These are phyloP conservation scores for Davidsoniella neocaledoniae DNA, from an alignment of 2,329 filamentous ascomycete species.

Conservation along the genomic window DNA sequence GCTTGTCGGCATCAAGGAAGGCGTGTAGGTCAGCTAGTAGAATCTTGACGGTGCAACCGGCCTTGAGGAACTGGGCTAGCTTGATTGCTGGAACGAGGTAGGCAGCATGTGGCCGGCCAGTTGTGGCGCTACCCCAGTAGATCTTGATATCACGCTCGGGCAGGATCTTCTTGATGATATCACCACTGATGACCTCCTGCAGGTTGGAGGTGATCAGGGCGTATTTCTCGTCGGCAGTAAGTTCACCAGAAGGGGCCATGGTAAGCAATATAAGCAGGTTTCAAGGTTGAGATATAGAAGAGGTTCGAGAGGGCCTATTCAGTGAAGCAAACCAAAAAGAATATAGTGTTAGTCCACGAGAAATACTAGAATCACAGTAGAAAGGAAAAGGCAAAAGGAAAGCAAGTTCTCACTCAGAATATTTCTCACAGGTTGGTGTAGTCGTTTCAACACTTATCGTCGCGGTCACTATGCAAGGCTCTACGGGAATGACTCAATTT, in stretches of 20 bases:
- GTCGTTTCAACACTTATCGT: too few species aligned
- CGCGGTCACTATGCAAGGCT: not conserved
- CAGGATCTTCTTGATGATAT: slow-evolving; percentile 61
- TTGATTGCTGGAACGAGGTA: slow-evolving; percentile 85
- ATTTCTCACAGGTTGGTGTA: not conserved
- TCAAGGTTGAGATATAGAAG: not conserved
- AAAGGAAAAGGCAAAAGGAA: not conserved
- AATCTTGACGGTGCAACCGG: slow-evolving; percentile 67
- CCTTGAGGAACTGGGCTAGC: slow-evolving; percentile 71
- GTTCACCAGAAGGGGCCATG: slow-evolving; percentile 16
- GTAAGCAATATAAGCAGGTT: slow-evolving; percentile 1
- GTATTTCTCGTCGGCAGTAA: slow-evolving; percentile 44
- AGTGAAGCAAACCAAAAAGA: not conserved
- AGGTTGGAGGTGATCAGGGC: slow-evolving; percentile 66
- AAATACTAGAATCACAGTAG: not conserved
- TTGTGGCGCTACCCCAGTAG: slow-evolving; percentile 82
- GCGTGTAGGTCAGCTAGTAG: slow-evolving; percentile 62
- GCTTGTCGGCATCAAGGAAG: slow-evolving; percentile 76
- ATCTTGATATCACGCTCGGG: slow-evolving; percentile 58
- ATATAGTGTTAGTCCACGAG: not conserved
- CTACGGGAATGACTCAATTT: not conserved
- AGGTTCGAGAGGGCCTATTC: not conserved
- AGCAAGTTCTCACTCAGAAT: not conserved
- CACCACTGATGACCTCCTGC: slow-evolving; percentile 65
- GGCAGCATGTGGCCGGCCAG: slow-evolving; percentile 73